Evolutionary conservation across 345 rosid species (phyloP), one percentile per base, ranked within the genome.

Genomic region (Sonneratia caseolaris): DNA sequence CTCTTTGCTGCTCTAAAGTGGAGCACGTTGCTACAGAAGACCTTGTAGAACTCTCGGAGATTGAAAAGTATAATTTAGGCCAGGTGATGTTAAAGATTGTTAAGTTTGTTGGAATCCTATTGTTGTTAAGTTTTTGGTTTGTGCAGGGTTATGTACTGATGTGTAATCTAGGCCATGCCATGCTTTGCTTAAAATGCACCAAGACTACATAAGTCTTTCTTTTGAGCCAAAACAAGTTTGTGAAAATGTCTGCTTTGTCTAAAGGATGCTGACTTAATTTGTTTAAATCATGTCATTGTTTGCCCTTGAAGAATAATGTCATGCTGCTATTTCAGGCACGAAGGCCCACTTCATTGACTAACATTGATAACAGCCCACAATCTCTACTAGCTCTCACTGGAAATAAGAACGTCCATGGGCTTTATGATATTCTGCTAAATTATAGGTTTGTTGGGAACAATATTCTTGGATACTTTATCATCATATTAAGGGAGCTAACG

Each of bases 11-110:
- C 75, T 87, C 92, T 72, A 86, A 92, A 81, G 86, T 88, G 57
- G 98, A 92, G 76, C 88, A 92, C 77, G 85, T 80, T 47, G 83
- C 90, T 53, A 80, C 83, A 19, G 98, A 92, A 83, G 94, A 95
- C 82, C 84, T 95, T 73, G 84, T 85, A 36, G 98, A 95, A 86
- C 98, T 95, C 72, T 86, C 96, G 71, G 97, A 92, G 86, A 88
- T 96, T 59, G 96, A 92, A 84, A 92, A 89, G 77, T 87, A 90
- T 74, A 92, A 90, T 78, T 72, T 96, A 71, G 99, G 97, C 81
- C 97, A 96, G 98, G 99, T 96, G 53, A 47, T 68, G 37, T 22
- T 22, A 4, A 68, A 18, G 32, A 43, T n/a, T 68, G 36, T 18
- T 53, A 14, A 67, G 27, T 12, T 42, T 45, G 18, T n/a, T 3